Base-by-base conservation (phyloP, 805 yeast species). In the Blastobotrys americana region DNA sequence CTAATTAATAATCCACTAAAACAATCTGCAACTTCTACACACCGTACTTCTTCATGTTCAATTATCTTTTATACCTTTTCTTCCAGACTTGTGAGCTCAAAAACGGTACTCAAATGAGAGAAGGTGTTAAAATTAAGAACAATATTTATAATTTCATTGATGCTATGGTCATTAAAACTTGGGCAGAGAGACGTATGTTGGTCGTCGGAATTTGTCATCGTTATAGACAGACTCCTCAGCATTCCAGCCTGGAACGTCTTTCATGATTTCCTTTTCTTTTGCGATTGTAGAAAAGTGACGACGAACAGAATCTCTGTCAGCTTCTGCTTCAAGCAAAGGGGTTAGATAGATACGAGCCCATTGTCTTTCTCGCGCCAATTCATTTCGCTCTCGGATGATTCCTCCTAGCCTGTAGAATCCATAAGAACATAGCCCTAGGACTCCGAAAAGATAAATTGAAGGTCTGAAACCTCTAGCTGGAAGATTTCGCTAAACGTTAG, bases 381-480 rank as follows among this genome's bases (percentile, higher is more conserved):
- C 95, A 55, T 65, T 61, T 57, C 78, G 79, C 64, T 85, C 95
- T 50, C 82, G 76, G 52, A 81, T 82, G 35, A 87, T 88, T 49
- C 73, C 68, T 55, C 74, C 72, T 46, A 77, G 70, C 54, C 73
- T 69, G 65, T 81, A 82, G 69, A 82, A 82, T 8, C 95, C 94
- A 59, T 78, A 82, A 2, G 78, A 71, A 61, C 84, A 74, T 60
- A 81, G 58, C 6, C 77, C 84, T 34, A 77, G 69, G 48, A 84
- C 62, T 31, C 81, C 76, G 59, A 76, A 77, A 48, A 85, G 72
- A 69, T 82, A 85, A 37, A 84, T 70, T 36, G 77, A 68, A 13
- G 94, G 93, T 46, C 90, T 71, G 68, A 85, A 85, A 2, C 95
- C 95, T 54, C 95, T 72, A 2, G 90, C 69, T 19, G 95, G 95